Evolutionary conservation across 139 green algal species (phyloP), one percentile per base, ranked within the genome.

Genomic region (Nannochloris sp.): DNA sequence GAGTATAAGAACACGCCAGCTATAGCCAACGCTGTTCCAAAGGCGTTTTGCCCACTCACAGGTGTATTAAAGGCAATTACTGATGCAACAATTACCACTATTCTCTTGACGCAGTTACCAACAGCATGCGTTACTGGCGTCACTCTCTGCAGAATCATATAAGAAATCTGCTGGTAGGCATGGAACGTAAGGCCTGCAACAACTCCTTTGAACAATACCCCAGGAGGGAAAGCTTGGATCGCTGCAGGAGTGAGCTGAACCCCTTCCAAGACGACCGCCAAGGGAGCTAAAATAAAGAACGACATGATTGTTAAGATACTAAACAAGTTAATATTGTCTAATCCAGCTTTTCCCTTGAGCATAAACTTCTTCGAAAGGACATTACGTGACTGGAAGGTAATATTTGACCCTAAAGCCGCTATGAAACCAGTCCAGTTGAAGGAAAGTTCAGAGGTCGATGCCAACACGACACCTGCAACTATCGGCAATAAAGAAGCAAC

Each of bases 341-440:
- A 37, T 12, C 27, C 34, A 58, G 65, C 75, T 67, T 79, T 72
- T 68, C 61, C 68, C 62, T 81, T 83, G 51, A 72, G 73, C 92
- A 99, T 97, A 60, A 98, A 81, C 83, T 99, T 98, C 77, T 99
- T 99, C 67, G 71, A 90, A 30, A 99, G 81, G 42, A 99, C 94
- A 71, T 99, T 99, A 30, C 95, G 79, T 27, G 71, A 88, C 79
- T 97, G 91, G 78, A 98, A 97, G 51, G 89, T 97, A 8, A 98
- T 23, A 81, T 97, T 98, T 64, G 74, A 88, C 65, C 89, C 92
- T 87, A 98, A 93, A 44, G 92, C 92, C 14, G 82, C 70, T 5
- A 83, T 34, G 68, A 97, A 96, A 56, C 91, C 91, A 13, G 67
- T 60, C 90, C 90, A 97, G 76, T 85, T 65, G 29, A 68, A 63